A percentile compares a stretch with the other conserved stretches of the same genome.
phyloP scores from a whole-genome alignment of 148 eudicot genomes.

The Beta vulgaris region DNA sequence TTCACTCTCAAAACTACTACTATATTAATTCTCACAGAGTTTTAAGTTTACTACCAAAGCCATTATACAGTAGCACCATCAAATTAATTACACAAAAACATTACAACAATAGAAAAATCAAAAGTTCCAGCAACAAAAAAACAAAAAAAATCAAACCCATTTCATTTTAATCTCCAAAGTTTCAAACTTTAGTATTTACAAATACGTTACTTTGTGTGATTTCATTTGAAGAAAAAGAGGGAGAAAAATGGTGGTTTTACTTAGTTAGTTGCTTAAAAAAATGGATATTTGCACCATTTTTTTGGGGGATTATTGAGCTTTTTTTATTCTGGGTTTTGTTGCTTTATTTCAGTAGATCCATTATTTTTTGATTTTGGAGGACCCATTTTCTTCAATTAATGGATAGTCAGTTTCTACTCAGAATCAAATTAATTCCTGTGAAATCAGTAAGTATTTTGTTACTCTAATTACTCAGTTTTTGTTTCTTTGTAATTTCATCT shows the following conservation, averaged over 20 bases:
- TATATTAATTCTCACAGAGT: too few relatives aligned
- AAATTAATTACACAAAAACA: too few relatives aligned
- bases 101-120: not conserved
- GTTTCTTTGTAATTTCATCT: not conserved
- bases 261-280: constrained; percentile 13
- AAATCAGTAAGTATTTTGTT: constrained; percentile 26
- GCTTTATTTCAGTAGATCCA: constrained; percentile 18
- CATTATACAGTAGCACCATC: too few relatives aligned
- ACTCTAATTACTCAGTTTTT: not conserved
- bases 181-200: not conserved
- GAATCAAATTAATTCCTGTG: constrained; percentile 10
- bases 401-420: not conserved
- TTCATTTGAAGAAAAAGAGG: too few relatives aligned
- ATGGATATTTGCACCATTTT: constrained; percentile 21
- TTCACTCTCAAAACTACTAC: constrained; percentile 14
- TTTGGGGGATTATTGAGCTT: constrained; percentile 3
- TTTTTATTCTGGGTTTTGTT: not conserved
- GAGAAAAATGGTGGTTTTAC: constrained; percentile 12
- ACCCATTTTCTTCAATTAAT: not conserved
- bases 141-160: too few relatives aligned
- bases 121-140: too few relatives aligned
- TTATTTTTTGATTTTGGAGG: constrained; percentile 3
- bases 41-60: too few relatives aligned
- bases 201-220: not conserved
- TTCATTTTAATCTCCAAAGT: not conserved